Base-by-base conservation (phyloP, 176 grass and related monocot species). In the Triticum dicoccoides region DNA sequence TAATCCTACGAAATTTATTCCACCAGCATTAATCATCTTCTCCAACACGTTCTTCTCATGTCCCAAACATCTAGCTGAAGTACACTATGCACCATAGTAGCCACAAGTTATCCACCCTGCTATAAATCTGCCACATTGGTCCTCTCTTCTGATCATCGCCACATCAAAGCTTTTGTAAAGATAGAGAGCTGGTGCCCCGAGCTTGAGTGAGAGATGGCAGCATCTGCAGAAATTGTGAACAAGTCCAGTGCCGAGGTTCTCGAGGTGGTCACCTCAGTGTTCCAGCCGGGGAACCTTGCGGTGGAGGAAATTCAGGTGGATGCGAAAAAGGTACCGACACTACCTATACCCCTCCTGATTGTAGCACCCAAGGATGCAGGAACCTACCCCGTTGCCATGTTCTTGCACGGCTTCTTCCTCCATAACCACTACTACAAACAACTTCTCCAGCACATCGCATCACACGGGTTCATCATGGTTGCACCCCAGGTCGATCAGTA, bases 401-500 rank as follows among this genome's bases (percentile, higher is more conserved):
- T 94, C 68, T 21, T 94, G 24, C 92, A 94, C 20, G 92, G 89
- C 25, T 91, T 89, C 76, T 80, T 81, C 80, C 89, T 89, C 24
- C 75, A 69, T 3, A 94, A 87, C 86, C 54, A 70, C 29, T 89
- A 84, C 80, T 94, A 91, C 0, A 11, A 80, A n/a, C 44, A 79
- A 15, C 52, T 94, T 41, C 61, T 94, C 15, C 52, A 21, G 2
- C 89, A 87, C 62, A 62, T 91, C 49, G 86, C 92, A 21, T 91
- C 89, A 18, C 90, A 89, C n/a, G 89, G 92, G 47, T 91, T 87
- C 86, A 87, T 91, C 78, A 81, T 89, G 70, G 84, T 94, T 20
- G 86, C 89, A 32, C 89, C 89, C 15, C 85, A 90, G 91, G 75
- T 92, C 37, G 24, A 39, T 82, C 13, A 24, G 5, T 27, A 65